phyloP scores from a whole-genome alignment of 2,329 filamentous ascomycete species.

The Colletotrichum eleusines region DNA sequence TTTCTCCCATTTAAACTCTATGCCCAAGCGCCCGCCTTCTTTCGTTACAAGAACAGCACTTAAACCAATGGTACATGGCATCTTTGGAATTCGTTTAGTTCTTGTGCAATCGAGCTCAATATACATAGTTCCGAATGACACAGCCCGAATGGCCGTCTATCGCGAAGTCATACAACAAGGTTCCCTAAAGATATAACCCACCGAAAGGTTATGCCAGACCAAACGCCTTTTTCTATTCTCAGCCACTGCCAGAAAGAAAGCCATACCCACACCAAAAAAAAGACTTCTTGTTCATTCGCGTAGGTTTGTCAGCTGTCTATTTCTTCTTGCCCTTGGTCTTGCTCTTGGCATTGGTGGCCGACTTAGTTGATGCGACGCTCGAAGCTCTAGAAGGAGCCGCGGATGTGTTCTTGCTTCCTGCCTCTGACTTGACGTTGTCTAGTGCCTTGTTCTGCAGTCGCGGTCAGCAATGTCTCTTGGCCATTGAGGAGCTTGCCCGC shows the following conservation, averaged over 20 bases:
- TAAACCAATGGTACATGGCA: too few species aligned
- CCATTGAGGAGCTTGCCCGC: conserved; percentile 23
- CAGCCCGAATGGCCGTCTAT: conserved; percentile 10
- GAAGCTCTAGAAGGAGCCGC: conserved; percentile 85
- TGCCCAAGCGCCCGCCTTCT: not conserved
- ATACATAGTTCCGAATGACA: conserved; percentile 14
- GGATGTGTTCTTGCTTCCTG: conserved; percentile 79
- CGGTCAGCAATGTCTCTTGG: conserved; percentile 22
- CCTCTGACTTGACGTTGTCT: conserved; percentile 82
- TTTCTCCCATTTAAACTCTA: not conserved
- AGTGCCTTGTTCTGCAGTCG: conserved; percentile 85
- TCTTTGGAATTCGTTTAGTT: conserved; percentile 10
- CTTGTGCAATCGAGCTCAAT: conserved; percentile 19
- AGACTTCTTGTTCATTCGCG: conserved; percentile 20
- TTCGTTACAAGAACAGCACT: not conserved
- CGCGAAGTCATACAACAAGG: conserved; percentile 15
- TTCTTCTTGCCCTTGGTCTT: conserved; percentile 68
- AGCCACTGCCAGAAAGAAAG: conserved; percentile 20
- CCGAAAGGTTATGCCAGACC: conserved; percentile 26
- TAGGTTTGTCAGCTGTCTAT: conserved; percentile 44
- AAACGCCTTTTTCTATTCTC: conserved; percentile 40
- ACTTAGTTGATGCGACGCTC: conserved; percentile 84
- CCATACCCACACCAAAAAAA: conserved; percentile 18
- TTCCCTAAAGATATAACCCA: conserved; percentile 16
- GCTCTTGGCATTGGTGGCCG: conserved; percentile 55